Conservation (phyloP, 495 filamentous ascomycete genomes). For the Aspergillus haitiensis region DNA sequence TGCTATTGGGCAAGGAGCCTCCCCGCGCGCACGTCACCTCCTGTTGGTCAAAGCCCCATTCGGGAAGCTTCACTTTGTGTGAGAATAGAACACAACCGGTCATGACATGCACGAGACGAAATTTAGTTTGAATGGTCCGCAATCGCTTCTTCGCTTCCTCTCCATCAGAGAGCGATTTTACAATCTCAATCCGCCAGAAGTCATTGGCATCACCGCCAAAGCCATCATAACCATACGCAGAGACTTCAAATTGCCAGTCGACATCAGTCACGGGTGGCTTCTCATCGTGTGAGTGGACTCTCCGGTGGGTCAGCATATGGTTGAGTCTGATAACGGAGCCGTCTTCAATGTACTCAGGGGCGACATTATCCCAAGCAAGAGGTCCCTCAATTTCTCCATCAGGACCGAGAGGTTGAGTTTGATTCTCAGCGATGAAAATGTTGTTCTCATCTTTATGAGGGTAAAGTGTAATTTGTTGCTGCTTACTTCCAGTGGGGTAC, state of each 20-base stretch:
- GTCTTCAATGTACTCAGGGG: constrained; percentile 70
- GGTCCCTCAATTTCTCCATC: constrained; percentile 79
- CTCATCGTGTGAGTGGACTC: constrained; percentile 94
- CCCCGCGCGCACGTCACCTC: constrained; percentile 96
- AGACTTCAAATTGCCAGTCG: constrained; percentile 98
- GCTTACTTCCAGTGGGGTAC: constrained; percentile 96
- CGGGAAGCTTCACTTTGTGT: constrained; percentile 96
- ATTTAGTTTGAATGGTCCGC: constrained; percentile 95
- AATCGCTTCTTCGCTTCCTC: constrained; percentile 77
- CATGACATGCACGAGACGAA: constrained; percentile 92
- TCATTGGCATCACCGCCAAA: constrained; percentile 98
- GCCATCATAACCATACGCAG: constrained; percentile 95
- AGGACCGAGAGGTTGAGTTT: constrained; percentile 81
- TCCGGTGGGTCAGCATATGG: constrained; percentile 76
- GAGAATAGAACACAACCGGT: constrained; percentile 96
- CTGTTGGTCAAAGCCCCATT: constrained; percentile 96
- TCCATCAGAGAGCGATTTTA: constrained; percentile 83
- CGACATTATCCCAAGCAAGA: constrained; percentile 76
- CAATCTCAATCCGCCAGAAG: constrained; percentile 89
- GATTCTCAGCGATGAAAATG: constrained; percentile 87
- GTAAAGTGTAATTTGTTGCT: constrained; percentile 97
- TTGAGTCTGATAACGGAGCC: constrained; percentile 79
- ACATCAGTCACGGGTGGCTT: constrained; percentile 97
- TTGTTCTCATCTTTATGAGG: constrained; percentile 99
- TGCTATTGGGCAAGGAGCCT: constrained; percentile 88